Evolutionary conservation across 176 grass and related monocot genomes (phyloP).

Genomic region (Thinopyrum elongatum): DNA sequence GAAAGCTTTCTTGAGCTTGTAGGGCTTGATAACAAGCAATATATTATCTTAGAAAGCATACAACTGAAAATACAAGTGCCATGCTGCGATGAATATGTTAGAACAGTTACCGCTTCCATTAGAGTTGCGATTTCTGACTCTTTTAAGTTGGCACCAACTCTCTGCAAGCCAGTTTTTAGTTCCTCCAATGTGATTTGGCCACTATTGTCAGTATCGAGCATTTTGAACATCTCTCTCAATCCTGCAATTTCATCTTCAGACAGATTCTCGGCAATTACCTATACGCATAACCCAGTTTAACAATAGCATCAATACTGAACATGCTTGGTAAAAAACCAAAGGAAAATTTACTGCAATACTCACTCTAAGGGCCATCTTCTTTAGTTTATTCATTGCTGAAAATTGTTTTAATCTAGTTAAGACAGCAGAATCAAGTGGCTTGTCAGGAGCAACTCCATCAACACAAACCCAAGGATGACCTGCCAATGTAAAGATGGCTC

Average conservation of each 20-base stretch:
- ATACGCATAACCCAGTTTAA: conserved; percentile 21
- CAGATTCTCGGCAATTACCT: conserved; percentile 93
- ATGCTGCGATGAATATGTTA: conserved; percentile 17
- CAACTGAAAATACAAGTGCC: background rate
- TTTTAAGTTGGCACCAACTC: conserved; percentile 85
- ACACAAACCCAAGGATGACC: conserved; percentile 79
- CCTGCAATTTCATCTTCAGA: conserved; percentile 98
- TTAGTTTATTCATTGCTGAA: conserved; percentile 83
- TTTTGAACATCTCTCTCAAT: conserved; percentile 96
- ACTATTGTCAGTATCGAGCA: conserved; percentile 95
- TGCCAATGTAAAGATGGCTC: conserved; percentile 34
- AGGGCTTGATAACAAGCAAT: background rate
- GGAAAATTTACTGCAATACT: conserved; percentile 2
- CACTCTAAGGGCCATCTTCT: conserved; percentile 78
- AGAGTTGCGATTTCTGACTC: conserved; percentile 81
- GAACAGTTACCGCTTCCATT: conserved; percentile 87
- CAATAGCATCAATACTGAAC: conserved; percentile 26
- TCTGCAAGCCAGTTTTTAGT: conserved; percentile 72
- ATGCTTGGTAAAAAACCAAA: background rate
- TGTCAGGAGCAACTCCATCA: conserved; percentile 69
- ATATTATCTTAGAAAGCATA: conserved; percentile 10
- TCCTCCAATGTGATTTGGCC: conserved; percentile 94
- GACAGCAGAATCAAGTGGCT: conserved; percentile 82
- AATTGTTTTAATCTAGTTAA: conserved; percentile 76
- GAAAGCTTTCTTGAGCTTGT: conserved; percentile 18